Evolutionary conservation across 805 yeast genomes (phyloP).

Genomic region (Metschnikowia shivogae): DNA sequence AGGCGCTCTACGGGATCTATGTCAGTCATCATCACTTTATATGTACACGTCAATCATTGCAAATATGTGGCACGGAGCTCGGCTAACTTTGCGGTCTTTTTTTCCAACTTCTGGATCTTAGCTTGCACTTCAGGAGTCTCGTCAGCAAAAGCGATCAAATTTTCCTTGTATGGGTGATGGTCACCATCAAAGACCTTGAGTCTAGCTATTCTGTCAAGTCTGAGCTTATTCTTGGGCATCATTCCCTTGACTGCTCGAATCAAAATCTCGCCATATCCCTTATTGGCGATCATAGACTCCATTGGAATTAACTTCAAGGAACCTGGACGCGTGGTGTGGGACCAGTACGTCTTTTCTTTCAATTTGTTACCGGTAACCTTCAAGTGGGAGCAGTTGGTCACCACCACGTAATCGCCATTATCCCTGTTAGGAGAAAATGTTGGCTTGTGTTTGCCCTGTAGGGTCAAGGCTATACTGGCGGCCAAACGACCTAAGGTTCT

Average conservation of each 20-base stretch:
- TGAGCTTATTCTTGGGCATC: conserved; percentile 88
- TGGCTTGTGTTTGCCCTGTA: conserved; percentile 98
- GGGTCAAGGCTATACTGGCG: conserved; percentile 75
- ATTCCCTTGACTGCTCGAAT: conserved; percentile 89
- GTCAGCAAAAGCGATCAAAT: conserved; percentile 81
- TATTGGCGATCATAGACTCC: conserved; percentile 68
- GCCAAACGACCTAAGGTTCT: conserved; percentile 93
- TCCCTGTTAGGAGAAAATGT: conserved; percentile 68
- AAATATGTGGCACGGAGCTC: conserved; percentile 33
- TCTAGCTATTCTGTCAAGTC: conserved; percentile 76
- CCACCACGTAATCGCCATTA: conserved; percentile 95
- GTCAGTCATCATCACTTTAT: not conserved
- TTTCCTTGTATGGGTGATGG: conserved; percentile 79
- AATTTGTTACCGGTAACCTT: conserved; percentile 84
- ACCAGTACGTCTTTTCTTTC: conserved; percentile 77
- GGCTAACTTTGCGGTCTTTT: conserved; percentile 28
- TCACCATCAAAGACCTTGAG: conserved; percentile 85
- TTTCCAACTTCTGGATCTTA: conserved; percentile 38
- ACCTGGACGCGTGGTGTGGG: conserved; percentile 89
- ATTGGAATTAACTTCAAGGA: conserved; percentile 77
- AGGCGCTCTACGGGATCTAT: no score
- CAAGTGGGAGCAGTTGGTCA: conserved; percentile 81
- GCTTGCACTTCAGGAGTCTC: conserved; percentile 53
- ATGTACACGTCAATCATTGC: conserved; percentile 6
- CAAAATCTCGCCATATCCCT: conserved; percentile 85